phyloP scores from a whole-genome alignment of 2,329 filamentous ascomycete genomes.

The Cladophialophora carrionii region DNA sequence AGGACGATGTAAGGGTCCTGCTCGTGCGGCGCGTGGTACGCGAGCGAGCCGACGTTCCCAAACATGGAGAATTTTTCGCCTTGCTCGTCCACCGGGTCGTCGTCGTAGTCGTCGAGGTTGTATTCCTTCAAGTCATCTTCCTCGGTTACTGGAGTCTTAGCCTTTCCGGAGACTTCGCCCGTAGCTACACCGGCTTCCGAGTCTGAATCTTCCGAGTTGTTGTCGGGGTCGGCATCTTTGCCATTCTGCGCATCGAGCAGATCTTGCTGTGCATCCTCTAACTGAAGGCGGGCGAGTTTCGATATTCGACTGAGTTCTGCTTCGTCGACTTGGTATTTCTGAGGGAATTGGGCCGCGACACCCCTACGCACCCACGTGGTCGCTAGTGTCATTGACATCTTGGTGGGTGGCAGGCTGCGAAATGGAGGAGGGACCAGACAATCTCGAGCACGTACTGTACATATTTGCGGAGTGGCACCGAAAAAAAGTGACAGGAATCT shows the following conservation, averaged over 20 bases:
- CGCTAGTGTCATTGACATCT: constrained; percentile 72
- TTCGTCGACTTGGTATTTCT: constrained; percentile 75
- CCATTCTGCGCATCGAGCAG: constrained; percentile 52
- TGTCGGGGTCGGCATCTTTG: constrained; percentile 44
- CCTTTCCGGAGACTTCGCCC: constrained; percentile 6
- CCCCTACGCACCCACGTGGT: constrained; percentile 76
- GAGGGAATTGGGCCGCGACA: constrained; percentile 74
- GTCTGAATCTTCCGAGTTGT: constrained; percentile 37
- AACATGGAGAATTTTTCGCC: constrained; percentile 85
- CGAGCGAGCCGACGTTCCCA: constrained; percentile 88
- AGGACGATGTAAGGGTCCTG: constrained; percentile 97
- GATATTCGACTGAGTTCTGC: constrained; percentile 76
- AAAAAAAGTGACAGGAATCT: constrained; percentile 27
- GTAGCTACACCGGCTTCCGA: constrained; percentile 32
- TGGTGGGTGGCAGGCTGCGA: constrained; percentile 17
- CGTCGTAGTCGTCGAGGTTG: constrained; percentile 93
- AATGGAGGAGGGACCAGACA: neutral
- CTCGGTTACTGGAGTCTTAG: constrained; percentile 53
- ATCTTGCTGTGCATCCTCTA: constrained; percentile 90
- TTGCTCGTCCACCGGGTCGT: constrained; percentile 67
- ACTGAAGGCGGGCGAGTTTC: constrained; percentile 72
- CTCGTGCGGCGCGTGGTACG: constrained; percentile 91
- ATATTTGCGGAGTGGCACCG: neutral
- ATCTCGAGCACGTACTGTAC: neutral
- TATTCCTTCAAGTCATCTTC: constrained; percentile 96